Evolutionary conservation across 805 yeast genomes (phyloP), one percentile per base, ranked within the genome.

Genomic region (Sugiyamaella lignohabitans): DNA sequence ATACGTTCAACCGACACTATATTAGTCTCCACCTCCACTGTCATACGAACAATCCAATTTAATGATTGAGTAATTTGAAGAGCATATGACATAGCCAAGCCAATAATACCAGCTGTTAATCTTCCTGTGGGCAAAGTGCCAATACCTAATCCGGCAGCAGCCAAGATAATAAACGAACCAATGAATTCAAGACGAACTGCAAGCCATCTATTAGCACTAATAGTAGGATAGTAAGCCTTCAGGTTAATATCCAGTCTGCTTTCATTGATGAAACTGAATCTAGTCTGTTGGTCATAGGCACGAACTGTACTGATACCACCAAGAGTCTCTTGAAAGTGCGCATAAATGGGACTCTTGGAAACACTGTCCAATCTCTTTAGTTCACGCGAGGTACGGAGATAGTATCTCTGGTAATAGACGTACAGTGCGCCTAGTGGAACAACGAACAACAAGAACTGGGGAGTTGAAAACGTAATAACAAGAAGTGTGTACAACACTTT

Each of bases 41-140:
- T 87, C 98, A 89, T 91, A 69, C 99, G 78, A 24, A 93, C 98
- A 66, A 93, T 87, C 97, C 97, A 91, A 65, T 88, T 91, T 66
- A 93, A 75, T 0, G 96, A 76, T 66, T 88, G 96, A 0, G 99
- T 93, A 51, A 89, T 77, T 65, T 87, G 95, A 53, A 93, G 73
- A 2, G 98, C 91, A 66, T 93, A 94, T 40, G 95, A 84, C 57
- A 93, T 84, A 19, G 96, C 83, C 58, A 93, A 73, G 73, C 99
- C 99, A 59, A 89, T 89, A 61, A 86, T 69, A 67, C 98, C 98
- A 16, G 96, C 88, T 18, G 88, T 77, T 23, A 91, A 74, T 17
- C 70, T 64, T 11, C 96, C 95, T 16, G 75, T 70, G 45, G 69
- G 74, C 55, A 88, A 72, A 19, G 87, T 76, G 50, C 79, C 64